Evolutionary conservation across 352 stramenopile species (phyloP).

Genomic region (Phytophthora meadii): DNA sequence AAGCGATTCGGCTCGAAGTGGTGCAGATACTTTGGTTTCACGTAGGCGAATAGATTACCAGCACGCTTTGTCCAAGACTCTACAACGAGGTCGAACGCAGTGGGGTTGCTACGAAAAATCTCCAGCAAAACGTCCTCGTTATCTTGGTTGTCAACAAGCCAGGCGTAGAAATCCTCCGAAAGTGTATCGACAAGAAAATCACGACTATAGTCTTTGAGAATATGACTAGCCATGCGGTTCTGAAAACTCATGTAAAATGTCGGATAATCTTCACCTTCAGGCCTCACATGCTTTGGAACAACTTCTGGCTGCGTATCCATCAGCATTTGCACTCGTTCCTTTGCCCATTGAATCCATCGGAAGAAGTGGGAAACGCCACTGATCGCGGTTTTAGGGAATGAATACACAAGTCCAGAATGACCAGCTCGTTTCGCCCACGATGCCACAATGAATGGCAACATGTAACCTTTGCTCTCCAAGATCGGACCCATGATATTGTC

Average conservation of each 20-base stretch:
- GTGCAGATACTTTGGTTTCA: slow-evolving; percentile 51
- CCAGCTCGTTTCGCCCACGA: too few species aligned
- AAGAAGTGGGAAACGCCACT: slow-evolving; percentile 74
- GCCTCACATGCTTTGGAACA: slow-evolving; percentile 45
- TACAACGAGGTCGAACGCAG: slow-evolving; percentile 56
- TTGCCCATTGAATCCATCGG: slow-evolving; percentile 71
- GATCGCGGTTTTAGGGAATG: slow-evolving; percentile 5
- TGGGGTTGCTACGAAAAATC: slow-evolving; percentile 35
- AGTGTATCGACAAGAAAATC: slow-evolving; percentile 21
- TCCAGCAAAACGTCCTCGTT: slow-evolving; percentile 63
- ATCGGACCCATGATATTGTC: slow-evolving; percentile 59
- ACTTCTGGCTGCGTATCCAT: slow-evolving; percentile 39
- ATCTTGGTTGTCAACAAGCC: slow-evolving; percentile 56
- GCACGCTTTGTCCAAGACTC: slow-evolving; percentile 60
- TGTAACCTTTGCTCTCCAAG: slow-evolving; percentile 44
- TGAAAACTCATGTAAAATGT: slow-evolving; percentile 69
- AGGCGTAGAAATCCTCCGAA: slow-evolving; percentile 53
- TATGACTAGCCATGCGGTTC: slow-evolving; percentile 57
- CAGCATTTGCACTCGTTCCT: slow-evolving; percentile 65
- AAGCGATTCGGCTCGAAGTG: slow-evolving; percentile 92
- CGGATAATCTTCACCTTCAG: slow-evolving; percentile 55
- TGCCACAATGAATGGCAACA: too few species aligned
- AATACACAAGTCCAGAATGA: too few species aligned
- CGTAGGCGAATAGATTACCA: slow-evolving; percentile 53
- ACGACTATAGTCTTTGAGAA: too few species aligned